Evolutionary conservation across 768 basidiomycete genomes (phyloP).

Genomic region (Calocera viscosa): DNA sequence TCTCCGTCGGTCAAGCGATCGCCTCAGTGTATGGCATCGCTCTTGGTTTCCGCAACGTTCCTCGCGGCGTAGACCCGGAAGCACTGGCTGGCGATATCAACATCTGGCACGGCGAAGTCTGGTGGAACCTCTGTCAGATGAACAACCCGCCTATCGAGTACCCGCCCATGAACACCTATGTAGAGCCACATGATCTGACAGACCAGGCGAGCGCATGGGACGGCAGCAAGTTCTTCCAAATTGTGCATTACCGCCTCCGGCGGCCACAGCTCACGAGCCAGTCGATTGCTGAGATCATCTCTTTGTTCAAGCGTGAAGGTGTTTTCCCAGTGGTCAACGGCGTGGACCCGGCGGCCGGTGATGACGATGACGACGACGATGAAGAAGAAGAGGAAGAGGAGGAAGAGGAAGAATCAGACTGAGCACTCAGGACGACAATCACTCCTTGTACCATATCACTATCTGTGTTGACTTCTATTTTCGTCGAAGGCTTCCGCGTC

Average conservation of each 20-base stretch:
- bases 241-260: slow-evolving; percentile 57
- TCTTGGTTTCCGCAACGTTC: slow-evolving; percentile 62
- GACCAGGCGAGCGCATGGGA: slow-evolving; percentile 57
- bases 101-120: slow-evolving; percentile 66
- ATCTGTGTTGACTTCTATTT: not conserved
- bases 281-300: slow-evolving; percentile 54
- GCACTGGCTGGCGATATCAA: slow-evolving; percentile 44
- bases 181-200: slow-evolving; percentile 58
- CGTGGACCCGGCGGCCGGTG: not conserved
- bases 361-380: not conserved
- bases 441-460: slow-evolving; percentile 6
- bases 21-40: slow-evolving; percentile 65
- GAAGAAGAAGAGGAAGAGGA: not conserved
- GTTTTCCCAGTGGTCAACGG: slow-evolving; percentile 29
- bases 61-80: not conserved
- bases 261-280: slow-evolving; percentile 51
- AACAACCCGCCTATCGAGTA: slow-evolving; percentile 61
- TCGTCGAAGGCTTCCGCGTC: not conserved
- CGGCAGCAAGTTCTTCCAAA: slow-evolving; percentile 58
- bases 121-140: slow-evolving; percentile 66
- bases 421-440: not conserved
- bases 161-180: slow-evolving; percentile 63
- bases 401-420: not conserved
- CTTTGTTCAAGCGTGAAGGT: slow-evolving; percentile 69
- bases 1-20: slow-evolving; percentile 51